Evolutionary conservation across 225 moss, liverwort and hornwort genomes (phyloP).

Genomic region (Neckera pumila): DNA sequence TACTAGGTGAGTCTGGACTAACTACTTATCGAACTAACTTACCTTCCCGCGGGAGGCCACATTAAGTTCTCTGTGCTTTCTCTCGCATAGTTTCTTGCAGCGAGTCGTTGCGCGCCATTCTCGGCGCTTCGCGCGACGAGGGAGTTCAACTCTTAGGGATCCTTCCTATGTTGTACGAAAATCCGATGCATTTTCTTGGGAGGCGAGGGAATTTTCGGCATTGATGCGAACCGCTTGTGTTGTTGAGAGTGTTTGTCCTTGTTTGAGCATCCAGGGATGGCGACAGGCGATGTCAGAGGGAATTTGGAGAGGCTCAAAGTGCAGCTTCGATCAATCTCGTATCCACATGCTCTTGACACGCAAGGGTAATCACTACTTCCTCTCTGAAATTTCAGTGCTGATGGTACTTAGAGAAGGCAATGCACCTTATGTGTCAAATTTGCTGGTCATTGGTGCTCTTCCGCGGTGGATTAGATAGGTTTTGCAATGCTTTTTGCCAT

Average conservation of each 20-base stretch:
- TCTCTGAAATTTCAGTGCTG: background rate
- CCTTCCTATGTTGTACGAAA: background rate
- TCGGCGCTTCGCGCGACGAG: background rate
- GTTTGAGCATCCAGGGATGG: slow-evolving; percentile 26
- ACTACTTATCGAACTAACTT: slow-evolving; percentile 4
- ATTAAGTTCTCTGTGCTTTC: background rate
- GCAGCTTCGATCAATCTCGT: slow-evolving; percentile 79
- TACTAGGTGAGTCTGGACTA: background rate
- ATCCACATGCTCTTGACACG: slow-evolving; percentile 67
- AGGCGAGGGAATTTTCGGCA: background rate
- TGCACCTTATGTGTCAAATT: background rate
- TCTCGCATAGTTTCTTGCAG: slow-evolving; percentile 15
- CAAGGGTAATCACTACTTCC: slow-evolving; percentile 42
- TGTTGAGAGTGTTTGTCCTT: background rate
- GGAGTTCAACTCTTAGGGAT: background rate
- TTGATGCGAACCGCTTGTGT: background rate
- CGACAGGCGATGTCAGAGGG: slow-evolving; percentile 77
- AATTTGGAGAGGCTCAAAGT: slow-evolving; percentile 87
- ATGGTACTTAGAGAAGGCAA: background rate
- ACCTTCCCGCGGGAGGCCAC: slow-evolving; percentile 3
- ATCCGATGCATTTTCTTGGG: background rate
- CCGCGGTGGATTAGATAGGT: background rate
- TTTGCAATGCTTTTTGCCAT: background rate
- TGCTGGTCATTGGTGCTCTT: background rate
- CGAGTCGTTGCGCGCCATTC: background rate